Base-by-base conservation (phyloP, 768 basidiomycete genomes). In the Leccinum truebloodii region DNA sequence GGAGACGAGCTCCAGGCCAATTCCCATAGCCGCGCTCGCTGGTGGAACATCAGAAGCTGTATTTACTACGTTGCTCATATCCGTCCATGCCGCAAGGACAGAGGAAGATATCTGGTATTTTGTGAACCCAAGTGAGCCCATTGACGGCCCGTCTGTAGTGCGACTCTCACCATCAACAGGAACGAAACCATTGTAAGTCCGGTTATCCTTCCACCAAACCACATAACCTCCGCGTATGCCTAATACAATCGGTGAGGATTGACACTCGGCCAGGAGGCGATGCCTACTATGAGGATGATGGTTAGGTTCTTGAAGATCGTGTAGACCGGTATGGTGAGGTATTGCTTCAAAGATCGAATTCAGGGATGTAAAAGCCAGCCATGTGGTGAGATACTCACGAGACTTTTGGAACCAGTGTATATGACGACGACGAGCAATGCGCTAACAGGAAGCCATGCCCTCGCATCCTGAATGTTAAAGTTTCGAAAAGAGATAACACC, bases 301-400 rank as follows among this genome's bases (percentile, higher is more conserved):
- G 97, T 98, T 69, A 98, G 71, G 73, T 99, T 99, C 77, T 99
- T 99, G 85, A 98, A 98, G 63, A 99, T 98, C 1, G 97, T 98
- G 77, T 98, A 99, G 28, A 98, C 88, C 0, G 97, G 97, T 75
- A 99, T 98, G 65, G 87, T 92, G 53, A 99, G 81, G 76, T 88
- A 94, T 95, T 98, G 97, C 95, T 98, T 74, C 6, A 37, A 13
- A 50, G 22, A 22, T 52, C 54, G 26, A 22, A 46, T 57, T 55
- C 58, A 58, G 55, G 22, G 32, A 39, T 10, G 16, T 30, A 58
- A 57, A 39, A 26, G 18, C 34, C 13, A 24, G 10, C 34, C 6
- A 16, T 4, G 6, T 20, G 37, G 30, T 4, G 24, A 37, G 34
- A 53, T n/a, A 81, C 95, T 76, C 65, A 95, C 96, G 73, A 99